Evolutionary conservation across 139 green algal genomes (phyloP).

Genomic region (Chlorella sorokiniana): DNA sequence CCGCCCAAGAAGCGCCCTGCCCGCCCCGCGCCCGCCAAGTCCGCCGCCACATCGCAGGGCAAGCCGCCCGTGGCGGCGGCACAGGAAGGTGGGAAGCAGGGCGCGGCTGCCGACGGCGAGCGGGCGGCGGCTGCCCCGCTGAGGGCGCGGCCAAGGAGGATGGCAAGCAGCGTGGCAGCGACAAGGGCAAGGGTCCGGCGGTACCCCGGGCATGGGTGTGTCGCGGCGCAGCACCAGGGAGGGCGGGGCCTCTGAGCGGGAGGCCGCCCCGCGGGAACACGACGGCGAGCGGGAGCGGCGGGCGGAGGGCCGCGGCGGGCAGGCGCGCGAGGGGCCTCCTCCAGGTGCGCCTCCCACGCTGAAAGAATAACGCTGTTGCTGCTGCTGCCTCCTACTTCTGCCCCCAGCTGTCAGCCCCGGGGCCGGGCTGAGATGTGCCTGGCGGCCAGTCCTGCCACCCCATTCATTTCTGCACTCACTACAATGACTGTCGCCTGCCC

Average conservation of each 20-base stretch:
- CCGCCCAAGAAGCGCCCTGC: conserved; percentile 35
- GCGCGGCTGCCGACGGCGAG: not conserved
- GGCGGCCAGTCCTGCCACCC: no score
- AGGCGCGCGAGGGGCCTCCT: not conserved
- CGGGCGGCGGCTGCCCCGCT: not conserved
- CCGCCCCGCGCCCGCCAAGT: conserved; percentile 19
- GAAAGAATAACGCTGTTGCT: not conserved
- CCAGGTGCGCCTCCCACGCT: conserved; percentile 1
- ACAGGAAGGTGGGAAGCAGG: not conserved
- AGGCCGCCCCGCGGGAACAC: not conserved
- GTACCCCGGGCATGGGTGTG: conserved; percentile 26
- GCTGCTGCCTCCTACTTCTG: not conserved
- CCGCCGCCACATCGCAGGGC: not conserved
- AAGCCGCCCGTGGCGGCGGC: not conserved
- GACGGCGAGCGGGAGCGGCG: conserved; percentile 6
- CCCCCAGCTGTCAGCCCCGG: no score
- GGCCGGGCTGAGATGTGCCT: no score
- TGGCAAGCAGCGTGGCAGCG: not conserved
- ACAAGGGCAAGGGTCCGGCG: conserved; percentile 7
- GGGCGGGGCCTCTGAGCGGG: not conserved
- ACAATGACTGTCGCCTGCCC: no score
- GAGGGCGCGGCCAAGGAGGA: not conserved
- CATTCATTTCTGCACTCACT: not conserved
- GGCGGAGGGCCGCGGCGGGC: not conserved
- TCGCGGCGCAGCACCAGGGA: not conserved